Evolutionary conservation across 2,329 filamentous ascomycete species (phyloP), one percentile per base, ranked within the genome.

Genomic region (Byssoonygena ceratinophila): DNA sequence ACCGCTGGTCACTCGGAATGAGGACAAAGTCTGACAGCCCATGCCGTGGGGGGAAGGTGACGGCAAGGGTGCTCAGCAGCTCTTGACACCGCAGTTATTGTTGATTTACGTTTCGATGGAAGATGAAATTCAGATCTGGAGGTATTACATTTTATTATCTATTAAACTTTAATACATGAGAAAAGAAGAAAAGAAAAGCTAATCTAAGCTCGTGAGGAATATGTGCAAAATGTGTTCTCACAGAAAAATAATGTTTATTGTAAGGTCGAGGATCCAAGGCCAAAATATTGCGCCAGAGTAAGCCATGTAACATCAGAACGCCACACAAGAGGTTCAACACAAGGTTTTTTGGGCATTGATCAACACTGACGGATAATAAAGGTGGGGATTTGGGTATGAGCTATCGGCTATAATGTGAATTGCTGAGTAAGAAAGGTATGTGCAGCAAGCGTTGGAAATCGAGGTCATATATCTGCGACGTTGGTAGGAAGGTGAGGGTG

Each of bases 381-480:
- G 39, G 3, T 5, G 40, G 40, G 23, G 29, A n/a, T 6, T 27
- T 8, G 12, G 16, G 40, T 16, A 9, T 6, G n/a, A 16, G 12
- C 4, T 25, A 37, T 37, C 20, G n/a, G 18, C 4, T 37, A 11
- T 20, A 37, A 34, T 29, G 9, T 7, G 29, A 46, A 22, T 20
- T 46, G 22, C 16, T 14, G 27, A 29, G 23, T 2, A 12, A 23
- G 16, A 14, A 25, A 9, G 25, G 5, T 20, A 45, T 43, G 18
- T n/a, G 18, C 16, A 18, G 25, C 7, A 29, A 25, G 6, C 16
- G n/a, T 12, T 12, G 34, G 18, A 18, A 18, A 22, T 9, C 9
- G 4, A 5, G 5, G 27, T 29, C 25, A 31, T 32, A 27, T 45
- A 25, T 57, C 16, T 56, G 51, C 12, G 58, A 39, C 14, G 12